Evolutionary conservation across 257 asterid species (phyloP).

Genomic region (Solanum medicagineum): DNA sequence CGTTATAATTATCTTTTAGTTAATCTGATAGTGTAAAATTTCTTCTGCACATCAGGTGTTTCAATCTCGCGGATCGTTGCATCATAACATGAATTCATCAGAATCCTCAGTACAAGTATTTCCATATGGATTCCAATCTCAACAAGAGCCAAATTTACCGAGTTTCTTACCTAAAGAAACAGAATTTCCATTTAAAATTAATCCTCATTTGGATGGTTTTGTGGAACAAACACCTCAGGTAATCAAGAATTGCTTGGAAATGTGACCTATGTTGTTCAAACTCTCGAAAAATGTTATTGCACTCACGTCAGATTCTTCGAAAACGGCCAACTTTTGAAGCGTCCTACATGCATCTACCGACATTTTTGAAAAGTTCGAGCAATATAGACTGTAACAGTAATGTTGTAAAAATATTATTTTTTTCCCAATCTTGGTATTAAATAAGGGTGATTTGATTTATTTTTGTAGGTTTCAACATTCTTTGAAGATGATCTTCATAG

Average conservation of each 20-base stretch:
- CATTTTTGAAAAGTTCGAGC: background rate
- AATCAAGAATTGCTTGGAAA: background rate
- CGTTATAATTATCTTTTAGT: background rate
- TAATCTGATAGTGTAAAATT: background rate
- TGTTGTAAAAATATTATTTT: background rate
- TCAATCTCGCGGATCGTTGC: slow-evolving; percentile 32
- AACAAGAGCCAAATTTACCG: slow-evolving; percentile 9
- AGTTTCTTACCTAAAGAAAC: slow-evolving; percentile 9
- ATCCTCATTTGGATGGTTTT: slow-evolving; percentile 32
- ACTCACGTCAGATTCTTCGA: background rate
- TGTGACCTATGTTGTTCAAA: background rate
- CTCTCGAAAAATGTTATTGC: background rate
- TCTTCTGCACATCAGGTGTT: slow-evolving; percentile 20
- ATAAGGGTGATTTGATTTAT: background rate
- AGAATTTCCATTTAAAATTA: slow-evolving; percentile 20
- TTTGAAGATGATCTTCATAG: slow-evolving; percentile 84
- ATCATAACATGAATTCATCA: slow-evolving; percentile 25
- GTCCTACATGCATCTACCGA: background rate
- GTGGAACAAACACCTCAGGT: slow-evolving; percentile 53
- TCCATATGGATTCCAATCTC: slow-evolving; percentile 37
- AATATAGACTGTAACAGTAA: background rate
- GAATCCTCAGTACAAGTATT: slow-evolving; percentile 16
- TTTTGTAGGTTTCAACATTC: slow-evolving; percentile 41
- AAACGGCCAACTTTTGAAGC: background rate
- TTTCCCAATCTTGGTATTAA: background rate